Evolutionary conservation across 202 grass and related monocot genomes (phyloP).

Genomic region (Eragrostis tef): DNA sequence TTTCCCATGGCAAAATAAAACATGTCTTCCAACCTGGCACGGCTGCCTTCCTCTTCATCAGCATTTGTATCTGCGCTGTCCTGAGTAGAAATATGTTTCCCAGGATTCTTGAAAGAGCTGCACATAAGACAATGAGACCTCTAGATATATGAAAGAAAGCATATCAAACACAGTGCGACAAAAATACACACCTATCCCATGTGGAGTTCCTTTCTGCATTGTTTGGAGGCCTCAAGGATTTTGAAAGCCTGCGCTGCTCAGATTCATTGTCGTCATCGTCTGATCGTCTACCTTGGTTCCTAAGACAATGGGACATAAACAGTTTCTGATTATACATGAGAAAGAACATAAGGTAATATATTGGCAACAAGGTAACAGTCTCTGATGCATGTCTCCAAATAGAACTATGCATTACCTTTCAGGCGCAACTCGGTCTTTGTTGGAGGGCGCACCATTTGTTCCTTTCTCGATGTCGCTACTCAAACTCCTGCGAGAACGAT

Average conservation of each 20-base stretch:
- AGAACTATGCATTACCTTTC: slow-evolving; percentile 58
- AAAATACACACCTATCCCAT: slow-evolving; percentile 47
- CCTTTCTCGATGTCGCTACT: slow-evolving; percentile 57
- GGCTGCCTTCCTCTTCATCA: slow-evolving; percentile 56
- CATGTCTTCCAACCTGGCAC: slow-evolving; percentile 58
- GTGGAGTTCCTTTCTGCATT: slow-evolving; percentile 33
- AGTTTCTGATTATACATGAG: slow-evolving; percentile 27
- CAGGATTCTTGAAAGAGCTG: slow-evolving; percentile 56
- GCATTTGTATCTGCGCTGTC: slow-evolving; percentile 55
- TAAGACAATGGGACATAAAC: slow-evolving; percentile 39
- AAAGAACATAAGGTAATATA: slow-evolving; percentile 33
- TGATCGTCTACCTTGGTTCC: slow-evolving; percentile 54
- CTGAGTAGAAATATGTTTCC: slow-evolving; percentile 48
- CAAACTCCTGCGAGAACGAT: slow-evolving; percentile 50
- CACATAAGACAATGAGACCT: slow-evolving; percentile 33
- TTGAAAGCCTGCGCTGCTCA: slow-evolving; percentile 39
- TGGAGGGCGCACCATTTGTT: slow-evolving; percentile 48
- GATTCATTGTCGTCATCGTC: slow-evolving; percentile 31
- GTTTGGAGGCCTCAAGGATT: slow-evolving; percentile 53
- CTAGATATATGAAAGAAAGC: slow-evolving; percentile 31
- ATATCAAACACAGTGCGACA: not conserved
- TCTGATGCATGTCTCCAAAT: slow-evolving; percentile 14
- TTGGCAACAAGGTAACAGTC: slow-evolving; percentile 15
- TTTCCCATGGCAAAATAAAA: slow-evolving; percentile 21
- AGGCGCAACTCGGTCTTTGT: slow-evolving; percentile 46